Evolutionary conservation across 1,284 basidiomycete genomes (phyloP).

Genomic region (Agaricales sp.): DNA sequence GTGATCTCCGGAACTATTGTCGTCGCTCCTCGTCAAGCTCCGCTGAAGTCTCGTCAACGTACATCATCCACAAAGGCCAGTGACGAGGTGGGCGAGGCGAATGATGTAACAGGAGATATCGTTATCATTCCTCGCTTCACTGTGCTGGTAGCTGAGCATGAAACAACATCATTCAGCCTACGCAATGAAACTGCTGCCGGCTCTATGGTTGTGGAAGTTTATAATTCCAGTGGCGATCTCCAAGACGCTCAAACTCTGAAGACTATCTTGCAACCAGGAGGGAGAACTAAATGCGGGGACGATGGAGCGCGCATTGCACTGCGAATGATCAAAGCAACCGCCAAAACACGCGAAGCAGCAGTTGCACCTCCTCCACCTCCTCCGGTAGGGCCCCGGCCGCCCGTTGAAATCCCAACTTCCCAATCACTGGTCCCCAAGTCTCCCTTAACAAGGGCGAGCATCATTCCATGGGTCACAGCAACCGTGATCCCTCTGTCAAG

Average conservation of each 20-base stretch:
- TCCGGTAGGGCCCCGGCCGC: slow-evolving; percentile 16
- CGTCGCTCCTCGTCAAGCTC: slow-evolving; percentile 34
- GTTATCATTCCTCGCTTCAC: slow-evolving; percentile 57
- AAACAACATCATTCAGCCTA: slow-evolving; percentile 42
- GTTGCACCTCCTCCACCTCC: slow-evolving; percentile 11
- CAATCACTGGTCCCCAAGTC: background rate
- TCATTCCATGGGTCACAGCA: slow-evolving; percentile 50
- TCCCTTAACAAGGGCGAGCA: slow-evolving; percentile 37
- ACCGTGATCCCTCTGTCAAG: slow-evolving; percentile 42
- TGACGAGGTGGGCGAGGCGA: slow-evolving; percentile 18
- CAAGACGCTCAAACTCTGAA: slow-evolving; percentile 48
- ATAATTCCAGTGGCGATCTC: slow-evolving; percentile 46
- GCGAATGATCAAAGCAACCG: background rate
- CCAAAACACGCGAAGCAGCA: slow-evolving; percentile 3
- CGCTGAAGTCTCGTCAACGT: background rate
- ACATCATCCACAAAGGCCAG: slow-evolving; percentile 13
- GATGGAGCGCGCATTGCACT: slow-evolving; percentile 43
- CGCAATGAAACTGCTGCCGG: slow-evolving; percentile 42
- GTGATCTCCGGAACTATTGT: slow-evolving; percentile 54
- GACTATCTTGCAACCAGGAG: slow-evolving; percentile 48
- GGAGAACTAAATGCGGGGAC: slow-evolving; percentile 42
- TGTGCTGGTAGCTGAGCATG: slow-evolving; percentile 51
- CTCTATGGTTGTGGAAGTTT: slow-evolving; percentile 42
- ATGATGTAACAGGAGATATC: slow-evolving; percentile 29
- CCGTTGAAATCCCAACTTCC: slow-evolving; percentile 8